A percentile compares a stretch with the other conserved stretches of the same genome.
These are phyloP conservation scores for Kodamaea fungicola DNA, from an alignment of 1,139 yeast species.

Conservation along the genomic window DNA sequence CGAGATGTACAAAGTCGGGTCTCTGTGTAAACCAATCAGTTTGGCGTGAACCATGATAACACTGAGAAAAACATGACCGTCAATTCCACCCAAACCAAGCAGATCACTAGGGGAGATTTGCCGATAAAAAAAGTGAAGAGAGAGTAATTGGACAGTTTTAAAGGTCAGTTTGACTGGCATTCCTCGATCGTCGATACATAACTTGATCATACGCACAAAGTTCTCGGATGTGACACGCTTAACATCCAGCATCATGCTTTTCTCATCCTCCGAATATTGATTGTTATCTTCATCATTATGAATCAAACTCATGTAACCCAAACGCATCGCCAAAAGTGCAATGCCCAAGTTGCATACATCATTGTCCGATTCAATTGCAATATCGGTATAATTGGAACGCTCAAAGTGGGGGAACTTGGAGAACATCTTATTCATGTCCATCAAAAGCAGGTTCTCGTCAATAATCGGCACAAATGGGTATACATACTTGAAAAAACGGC, in stretches of 20 bases:
- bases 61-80: slow-evolving; percentile 39
- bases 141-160: slow-evolving; percentile 42
- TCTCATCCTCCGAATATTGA: slow-evolving; percentile 28
- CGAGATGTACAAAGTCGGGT: slow-evolving; percentile 32
- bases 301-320: slow-evolving; percentile 40
- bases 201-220: slow-evolving; percentile 22
- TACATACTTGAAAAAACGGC: slow-evolving; percentile 39
- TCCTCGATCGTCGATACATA: slow-evolving; percentile 32
- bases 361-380: slow-evolving; percentile 28
- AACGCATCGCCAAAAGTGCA: slow-evolving; percentile 28
- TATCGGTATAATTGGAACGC: slow-evolving; percentile 17
- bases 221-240: slow-evolving; percentile 23
- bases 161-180: slow-evolving; percentile 30
- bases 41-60: slow-evolving; percentile 38
- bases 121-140: slow-evolving; percentile 34
- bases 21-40: slow-evolving; percentile 43
- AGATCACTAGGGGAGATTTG: slow-evolving; percentile 42
- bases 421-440: slow-evolving; percentile 27
- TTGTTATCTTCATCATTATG: slow-evolving; percentile 33
- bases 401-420: slow-evolving; percentile 24
- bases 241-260: slow-evolving; percentile 23
- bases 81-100: slow-evolving; percentile 44
- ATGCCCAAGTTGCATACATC: slow-evolving; percentile 33
- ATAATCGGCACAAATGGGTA: slow-evolving; percentile 39
- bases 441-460: slow-evolving; percentile 26